Evolutionary conservation across 768 basidiomycete genomes (phyloP), one percentile per base, ranked within the genome.

Genomic region (Xerocomus brunneocitrinus): DNA sequence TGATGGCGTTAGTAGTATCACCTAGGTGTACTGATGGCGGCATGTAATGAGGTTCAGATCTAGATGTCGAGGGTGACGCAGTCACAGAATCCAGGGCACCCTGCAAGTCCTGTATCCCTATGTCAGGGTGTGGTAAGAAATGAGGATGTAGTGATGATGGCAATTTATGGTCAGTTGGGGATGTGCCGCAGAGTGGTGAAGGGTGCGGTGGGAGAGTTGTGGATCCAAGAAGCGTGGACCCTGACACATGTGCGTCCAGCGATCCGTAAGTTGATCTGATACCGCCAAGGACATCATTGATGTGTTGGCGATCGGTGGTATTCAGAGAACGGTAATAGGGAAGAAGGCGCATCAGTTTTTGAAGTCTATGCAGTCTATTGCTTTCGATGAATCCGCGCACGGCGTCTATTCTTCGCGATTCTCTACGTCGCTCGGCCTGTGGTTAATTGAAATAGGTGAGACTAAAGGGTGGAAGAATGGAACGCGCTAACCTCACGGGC

Each of bases 321-420:
- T 69, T 64, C 40, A 80, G 60, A 12, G 65, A 59, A 50, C 67
- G 67, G 56, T 79, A 73, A 48, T 65, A 66, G 10, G 71, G 58
- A 27, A 82, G 62, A 5, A 77, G 66, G 36, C 62, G 65, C 35
- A 71, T 70, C 43, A 82, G 60, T 40, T 72, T 73, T 27, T 69
- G 66, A 3, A 91, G 73, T 43, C 88, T 77, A 49, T 74, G 64
- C 38, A 82, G 71, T 50, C 88, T 81, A 27, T 78, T 77, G 16
- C 67, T 61, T 66, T 91, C 88, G 19, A 89, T 74, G 9, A 69
- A 66, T 8, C 79, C 80, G 47, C 88, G 80, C 7, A 77, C 74
- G 8, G 68, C 60, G 8, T 79, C 71, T 38, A 82, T 65, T 24
- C 69, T 73, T 45, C 79, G 79, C 6, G 73, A 73, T 48, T 78